Evolutionary conservation across 2,329 filamentous ascomycete species (phyloP), one percentile per base, ranked within the genome.

Genomic region (Acrocalymma vagum): DNA sequence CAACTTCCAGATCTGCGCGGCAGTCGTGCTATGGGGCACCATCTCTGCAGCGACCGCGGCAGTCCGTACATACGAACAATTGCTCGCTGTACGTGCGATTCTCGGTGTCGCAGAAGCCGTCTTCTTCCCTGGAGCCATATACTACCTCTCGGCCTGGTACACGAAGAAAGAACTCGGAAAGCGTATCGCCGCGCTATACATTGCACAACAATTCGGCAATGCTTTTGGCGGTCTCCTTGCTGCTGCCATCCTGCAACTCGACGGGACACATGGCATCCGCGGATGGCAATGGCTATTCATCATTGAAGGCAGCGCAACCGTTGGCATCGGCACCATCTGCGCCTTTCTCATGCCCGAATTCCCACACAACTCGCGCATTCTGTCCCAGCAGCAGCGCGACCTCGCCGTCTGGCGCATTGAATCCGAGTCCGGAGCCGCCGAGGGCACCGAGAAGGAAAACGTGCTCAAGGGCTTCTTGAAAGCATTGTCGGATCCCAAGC

Each of bases 121-220:
- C 1, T 85, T 84, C 59, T 73, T 84, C 29, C 83, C 83, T 0
- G 83, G 83, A 24, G 79, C 80, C 0, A 72, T 85, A 11, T 74
- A 84, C 32, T 79, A 84, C 30, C 72, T 86, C 23, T 82, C 79
- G 0, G 80, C 83, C 45, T 86, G 82, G 77, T 86, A 86, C 60
- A 85, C 82, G 3, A 77, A 82, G 38, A 76, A 76, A 21, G 66
- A 70, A 33, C 51, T 70, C 18, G 62, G 62, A 8, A 55, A 61
- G 14, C 53, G 66, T 11, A 62, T 63, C 32, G 57, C 67, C 3
- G 42, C 55, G 7, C 38, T 72, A 29, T 63, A 72, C 48, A 67
- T 62, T 18, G 70, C 65, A 7, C 67, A 63, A 26, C 58, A 66
- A 14, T 48, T 72, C 7, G 67, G 69, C 3, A 69, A 62, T 29